Conservation (phyloP, 352 stramenopile species). For the Blastocystis hominis region DNA sequence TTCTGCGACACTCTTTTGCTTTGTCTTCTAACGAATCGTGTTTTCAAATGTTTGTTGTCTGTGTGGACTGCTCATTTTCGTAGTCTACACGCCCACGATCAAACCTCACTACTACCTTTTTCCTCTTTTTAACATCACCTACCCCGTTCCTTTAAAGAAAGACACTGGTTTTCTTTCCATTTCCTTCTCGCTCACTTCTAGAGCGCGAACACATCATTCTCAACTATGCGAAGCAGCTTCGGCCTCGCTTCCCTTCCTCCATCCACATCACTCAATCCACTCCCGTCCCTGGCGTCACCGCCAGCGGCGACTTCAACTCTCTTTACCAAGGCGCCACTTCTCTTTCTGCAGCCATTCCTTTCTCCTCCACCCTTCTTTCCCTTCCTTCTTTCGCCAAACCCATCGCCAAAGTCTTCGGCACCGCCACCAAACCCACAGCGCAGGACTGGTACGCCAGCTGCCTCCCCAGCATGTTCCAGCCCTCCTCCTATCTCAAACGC, state of each 20-base stretch:
- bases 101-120: slow-evolving; percentile 31
- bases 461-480: slow-evolving; percentile 12
- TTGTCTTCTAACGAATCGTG: not conserved
- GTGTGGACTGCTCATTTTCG: not conserved
- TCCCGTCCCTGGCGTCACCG: not conserved
- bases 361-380: not conserved
- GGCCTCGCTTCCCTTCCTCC: not conserved
- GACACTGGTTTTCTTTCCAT: not conserved
- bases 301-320: slow-evolving; percentile 1
- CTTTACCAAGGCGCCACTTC: not conserved
- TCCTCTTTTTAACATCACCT: slow-evolving; percentile 35
- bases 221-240: not conserved
- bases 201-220: not conserved
- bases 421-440: not conserved
- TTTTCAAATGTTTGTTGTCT: not conserved
- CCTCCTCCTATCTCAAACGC: not conserved
- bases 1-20: slow-evolving; percentile 21
- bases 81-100: slow-evolving; percentile 12
- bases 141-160: not conserved
- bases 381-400: not conserved
- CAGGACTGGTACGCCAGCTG: slow-evolving; percentile 19
- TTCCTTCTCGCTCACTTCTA: not conserved
- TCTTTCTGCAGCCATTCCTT: not conserved
- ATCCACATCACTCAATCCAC: not conserved
- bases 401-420: not conserved